Evolutionary conservation across 495 filamentous ascomycete species (phyloP).

Genomic region (Daldinia bambusicola): DNA sequence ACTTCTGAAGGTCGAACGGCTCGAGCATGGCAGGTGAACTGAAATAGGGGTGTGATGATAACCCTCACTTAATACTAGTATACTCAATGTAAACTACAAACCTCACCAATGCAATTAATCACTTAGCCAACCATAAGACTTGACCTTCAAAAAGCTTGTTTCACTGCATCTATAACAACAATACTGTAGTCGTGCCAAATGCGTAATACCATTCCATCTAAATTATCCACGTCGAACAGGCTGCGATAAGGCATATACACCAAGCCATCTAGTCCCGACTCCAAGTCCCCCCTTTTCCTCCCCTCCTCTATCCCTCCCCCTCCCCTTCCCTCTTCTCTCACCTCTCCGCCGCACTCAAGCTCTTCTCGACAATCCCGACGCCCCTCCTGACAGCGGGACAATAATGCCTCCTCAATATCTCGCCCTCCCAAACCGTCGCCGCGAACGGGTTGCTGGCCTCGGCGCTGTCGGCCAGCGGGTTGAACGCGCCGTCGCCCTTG

Average conservation of each 20-base stretch:
- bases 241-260: not conserved
- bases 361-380: constrained; percentile 76
- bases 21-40: too few relatives aligned
- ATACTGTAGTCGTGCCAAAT: not conserved
- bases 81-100: too few relatives aligned
- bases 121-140: too few relatives aligned
- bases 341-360: constrained; percentile 44
- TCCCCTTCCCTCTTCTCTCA: not conserved
- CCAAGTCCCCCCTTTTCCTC: not conserved
- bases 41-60: too few relatives aligned
- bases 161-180: not conserved
- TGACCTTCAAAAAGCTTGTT: too few relatives aligned
- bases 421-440: constrained; percentile 91
- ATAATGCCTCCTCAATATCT: constrained; percentile 85
- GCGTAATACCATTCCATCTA: not conserved
- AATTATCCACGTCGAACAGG: not conserved
- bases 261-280: not conserved
- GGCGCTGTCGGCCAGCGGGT: constrained; percentile 56
- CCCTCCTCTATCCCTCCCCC: not conserved
- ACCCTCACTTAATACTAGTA: too few relatives aligned
- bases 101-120: too few relatives aligned
- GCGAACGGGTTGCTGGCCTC: constrained; percentile 71
- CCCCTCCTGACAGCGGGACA: constrained; percentile 84
- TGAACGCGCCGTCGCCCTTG: constrained; percentile 70
- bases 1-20: too few relatives aligned